Evolutionary conservation across 75 land plant species (phyloP).

Genomic region (Chamaecyparis obtusa): DNA sequence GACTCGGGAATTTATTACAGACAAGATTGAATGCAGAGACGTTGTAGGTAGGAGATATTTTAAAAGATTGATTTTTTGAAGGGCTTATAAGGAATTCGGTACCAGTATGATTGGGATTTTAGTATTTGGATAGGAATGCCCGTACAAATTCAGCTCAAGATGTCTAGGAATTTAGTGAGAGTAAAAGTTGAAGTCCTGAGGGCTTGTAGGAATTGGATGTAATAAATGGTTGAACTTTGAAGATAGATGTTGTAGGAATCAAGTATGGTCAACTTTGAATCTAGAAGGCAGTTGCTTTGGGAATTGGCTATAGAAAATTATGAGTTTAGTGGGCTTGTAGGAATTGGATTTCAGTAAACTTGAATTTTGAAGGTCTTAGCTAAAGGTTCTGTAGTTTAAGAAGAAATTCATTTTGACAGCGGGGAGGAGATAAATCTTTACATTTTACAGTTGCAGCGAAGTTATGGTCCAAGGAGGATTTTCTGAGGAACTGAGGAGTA

Average conservation of each 20-base stretch:
- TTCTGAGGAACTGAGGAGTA: not conserved
- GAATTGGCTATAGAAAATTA: not conserved
- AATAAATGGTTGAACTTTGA: not conserved
- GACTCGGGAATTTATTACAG: not conserved
- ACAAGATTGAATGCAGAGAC: too few species aligned
- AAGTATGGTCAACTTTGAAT: too few species aligned
- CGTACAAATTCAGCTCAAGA: not conserved
- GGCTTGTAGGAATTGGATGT: too few species aligned
- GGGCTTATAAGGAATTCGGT: not conserved
- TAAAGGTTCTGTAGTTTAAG: not conserved
- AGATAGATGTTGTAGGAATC: not conserved
- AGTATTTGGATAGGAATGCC: too few species aligned
- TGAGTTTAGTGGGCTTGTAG: not conserved
- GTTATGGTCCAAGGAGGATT: not conserved
- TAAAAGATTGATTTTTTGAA: too few species aligned
- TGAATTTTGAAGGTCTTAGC: not conserved
- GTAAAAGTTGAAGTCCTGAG: too few species aligned
- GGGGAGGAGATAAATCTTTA: not conserved
- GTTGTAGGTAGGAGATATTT: too few species aligned
- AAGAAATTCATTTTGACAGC: not conserved
- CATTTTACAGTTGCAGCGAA: not conserved
- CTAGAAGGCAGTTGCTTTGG: too few species aligned
- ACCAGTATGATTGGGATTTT: not conserved
- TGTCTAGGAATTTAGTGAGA: too few species aligned
- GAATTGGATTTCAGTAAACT: not conserved